Evolutionary conservation across 805 yeast genomes (phyloP), one percentile per base, ranked within the genome.

Genomic region (Lipomyces yamadae): DNA sequence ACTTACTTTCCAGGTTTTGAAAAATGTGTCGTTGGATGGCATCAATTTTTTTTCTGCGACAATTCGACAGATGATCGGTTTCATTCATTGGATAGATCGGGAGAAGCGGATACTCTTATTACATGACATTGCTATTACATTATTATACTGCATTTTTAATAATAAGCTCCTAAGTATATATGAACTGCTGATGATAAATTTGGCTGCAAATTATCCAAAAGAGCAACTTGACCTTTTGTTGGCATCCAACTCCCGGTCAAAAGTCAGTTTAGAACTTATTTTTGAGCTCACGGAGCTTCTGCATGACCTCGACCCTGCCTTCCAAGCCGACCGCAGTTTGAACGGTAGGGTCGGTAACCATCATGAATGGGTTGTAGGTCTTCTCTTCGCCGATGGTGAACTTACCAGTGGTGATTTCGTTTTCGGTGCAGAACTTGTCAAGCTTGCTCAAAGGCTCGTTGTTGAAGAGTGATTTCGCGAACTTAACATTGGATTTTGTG

Each of bases 341-440:
- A 10, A 95, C 87, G 33, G 79, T 79, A 0, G 88, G 85, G 73
- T 93, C 96, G 32, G 66, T 57, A 39, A 70, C 64, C 74, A 91
- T 86, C 92, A 94, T 88, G 80, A 95, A 95, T 33, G 99, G 99
- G 77, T 95, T 95, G 79, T 86, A 89, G 58, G 81, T 76, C 68
- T 86, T 81, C 77, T 95, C 99, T 75, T 95, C 97, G 4, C 83
- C 85, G 65, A 95, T 84, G 3, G 98, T 92, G 79, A 91, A 93
- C 42, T 75, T 76, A 0, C 99, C 99, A 0, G 98, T 88, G n/a
- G 96, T 88, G 56, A 83, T 79, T 73, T 91, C 97, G 77, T 90
- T 81, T 0, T 75, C 73, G 6, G 78, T 64, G 55, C 85, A 81
- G 71, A 79, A 91, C 30, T 80, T 72, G 57, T 83, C 87, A 70